Evolutionary conservation across 2,329 filamentous ascomycete species (phyloP).

Genomic region (Davidsoniella australis): DNA sequence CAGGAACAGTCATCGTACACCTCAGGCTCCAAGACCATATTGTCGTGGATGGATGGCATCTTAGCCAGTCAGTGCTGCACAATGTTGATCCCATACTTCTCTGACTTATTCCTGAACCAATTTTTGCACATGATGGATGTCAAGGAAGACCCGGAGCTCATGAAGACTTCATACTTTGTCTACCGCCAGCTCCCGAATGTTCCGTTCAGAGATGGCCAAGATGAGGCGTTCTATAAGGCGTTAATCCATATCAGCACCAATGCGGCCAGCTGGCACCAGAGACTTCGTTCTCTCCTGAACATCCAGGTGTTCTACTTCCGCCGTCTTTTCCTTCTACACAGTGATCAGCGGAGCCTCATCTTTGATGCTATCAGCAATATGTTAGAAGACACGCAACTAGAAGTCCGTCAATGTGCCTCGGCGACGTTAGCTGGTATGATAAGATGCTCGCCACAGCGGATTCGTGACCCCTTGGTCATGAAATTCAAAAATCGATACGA

Average conservation of each 20-base stretch:
- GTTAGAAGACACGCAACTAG: conserved; percentile 79
- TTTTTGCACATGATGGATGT: conserved; percentile 99
- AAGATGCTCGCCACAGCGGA: conserved; percentile 67
- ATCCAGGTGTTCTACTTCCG: conserved; percentile 99
- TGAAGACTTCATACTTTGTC: conserved; percentile 86
- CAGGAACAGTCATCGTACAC: conserved; percentile 92
- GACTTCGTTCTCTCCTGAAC: conserved; percentile 84
- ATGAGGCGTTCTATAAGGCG: conserved; percentile 65
- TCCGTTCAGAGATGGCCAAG: conserved; percentile 73
- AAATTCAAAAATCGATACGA: conserved; percentile 68
- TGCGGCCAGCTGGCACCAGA: conserved; percentile 85
- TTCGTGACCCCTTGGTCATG: conserved; percentile 63
- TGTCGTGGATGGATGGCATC: conserved; percentile 86
- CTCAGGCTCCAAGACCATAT: conserved; percentile 84
- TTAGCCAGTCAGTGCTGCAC: conserved; percentile 86
- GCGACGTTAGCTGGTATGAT: conserved; percentile 95
- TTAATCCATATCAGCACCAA: conserved; percentile 77
- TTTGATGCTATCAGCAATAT: conserved; percentile 92
- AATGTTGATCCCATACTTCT: conserved; percentile 80
- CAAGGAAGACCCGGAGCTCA: conserved; percentile 92
- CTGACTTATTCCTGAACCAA: conserved; percentile 74
- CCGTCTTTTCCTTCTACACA: conserved; percentile 70
- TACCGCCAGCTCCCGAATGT: conserved; percentile 95
- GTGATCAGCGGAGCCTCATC: conserved; percentile 57
- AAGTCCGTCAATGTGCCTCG: conserved; percentile 84